Conservation (phyloP, 305 asterid genomes). For the Solanum chacoense region DNA sequence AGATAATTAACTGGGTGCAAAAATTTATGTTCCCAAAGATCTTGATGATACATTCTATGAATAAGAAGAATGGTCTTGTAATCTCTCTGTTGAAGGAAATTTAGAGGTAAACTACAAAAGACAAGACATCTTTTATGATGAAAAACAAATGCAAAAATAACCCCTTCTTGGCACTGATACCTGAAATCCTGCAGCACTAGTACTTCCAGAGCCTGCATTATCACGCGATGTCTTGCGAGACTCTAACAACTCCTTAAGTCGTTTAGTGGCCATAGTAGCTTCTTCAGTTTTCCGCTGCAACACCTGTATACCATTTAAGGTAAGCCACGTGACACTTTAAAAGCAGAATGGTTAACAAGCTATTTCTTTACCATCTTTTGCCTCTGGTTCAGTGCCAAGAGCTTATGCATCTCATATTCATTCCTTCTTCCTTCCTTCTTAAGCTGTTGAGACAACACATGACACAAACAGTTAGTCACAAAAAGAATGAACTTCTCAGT, state of each 20-base stretch:
- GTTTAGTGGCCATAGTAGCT: conserved; percentile 85
- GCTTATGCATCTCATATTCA: conserved; percentile 98
- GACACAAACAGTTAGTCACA: neutral
- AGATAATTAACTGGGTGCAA: neutral
- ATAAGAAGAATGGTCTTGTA: neutral
- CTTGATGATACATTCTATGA: neutral
- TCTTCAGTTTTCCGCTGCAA: conserved; percentile 93
- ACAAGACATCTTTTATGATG: neutral
- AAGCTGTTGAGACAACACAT: conserved; percentile 37
- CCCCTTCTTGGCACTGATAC: conserved; percentile 20
- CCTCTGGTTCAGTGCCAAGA: conserved; percentile 91
- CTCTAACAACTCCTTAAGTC: conserved; percentile 88
- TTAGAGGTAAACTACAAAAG: neutral
- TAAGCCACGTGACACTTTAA: neutral
- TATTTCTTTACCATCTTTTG: conserved; percentile 68
- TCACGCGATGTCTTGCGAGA: conserved; percentile 83
- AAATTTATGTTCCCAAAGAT: neutral
- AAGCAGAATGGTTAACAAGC: neutral
- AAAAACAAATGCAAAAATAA: neutral
- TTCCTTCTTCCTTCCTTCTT: conserved; percentile 96
- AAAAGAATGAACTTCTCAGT: neutral
- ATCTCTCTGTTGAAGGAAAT: neutral
- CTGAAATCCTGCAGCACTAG: conserved; percentile 66
- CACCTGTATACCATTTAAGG: conserved; percentile 33
- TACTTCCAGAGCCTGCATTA: conserved; percentile 40